Evolutionary conservation across 2,329 filamentous ascomycete genomes (phyloP).

Genomic region (Fonsecaea pedrosoi): DNA sequence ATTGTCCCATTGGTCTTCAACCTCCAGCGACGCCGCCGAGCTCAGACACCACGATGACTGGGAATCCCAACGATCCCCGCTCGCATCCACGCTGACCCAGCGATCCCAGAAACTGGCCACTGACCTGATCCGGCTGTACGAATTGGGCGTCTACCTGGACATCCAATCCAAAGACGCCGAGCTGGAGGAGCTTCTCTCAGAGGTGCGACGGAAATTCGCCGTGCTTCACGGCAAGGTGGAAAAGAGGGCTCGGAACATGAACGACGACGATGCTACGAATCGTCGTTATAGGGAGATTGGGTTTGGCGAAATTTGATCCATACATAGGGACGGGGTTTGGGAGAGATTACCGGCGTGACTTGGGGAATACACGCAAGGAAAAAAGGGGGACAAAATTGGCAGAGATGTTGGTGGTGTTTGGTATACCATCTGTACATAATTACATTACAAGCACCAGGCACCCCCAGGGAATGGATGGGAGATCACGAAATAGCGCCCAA

Average conservation of each 20-base stretch:
- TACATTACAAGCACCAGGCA: too few relatives aligned
- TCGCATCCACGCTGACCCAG: constrained; percentile 7
- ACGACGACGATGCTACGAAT: background rate
- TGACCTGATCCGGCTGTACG: constrained; percentile 8
- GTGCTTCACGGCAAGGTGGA: constrained; percentile 1
- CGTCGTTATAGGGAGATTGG: too few relatives aligned
- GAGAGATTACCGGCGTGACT: too few relatives aligned
- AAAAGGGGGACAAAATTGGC: too few relatives aligned
- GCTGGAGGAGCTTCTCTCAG: constrained; percentile 3
- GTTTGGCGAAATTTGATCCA: background rate
- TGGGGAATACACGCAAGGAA: too few relatives aligned
- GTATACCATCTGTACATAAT: too few relatives aligned
- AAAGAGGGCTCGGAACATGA: background rate
- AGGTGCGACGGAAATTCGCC: constrained; percentile 4
- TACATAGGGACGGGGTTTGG: too few relatives aligned
- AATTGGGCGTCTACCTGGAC: constrained; percentile 11
- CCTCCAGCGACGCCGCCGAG: background rate
- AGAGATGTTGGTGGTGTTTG: too few relatives aligned
- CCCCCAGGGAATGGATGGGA: too few relatives aligned
- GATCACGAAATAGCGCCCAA: too few relatives aligned
- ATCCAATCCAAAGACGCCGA: constrained; percentile 9
- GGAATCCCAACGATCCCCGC: constrained; percentile 4
- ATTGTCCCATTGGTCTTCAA: background rate
- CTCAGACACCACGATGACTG: background rate
- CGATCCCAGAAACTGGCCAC: constrained; percentile 10